A percentile compares a stretch with the other conserved stretches of the same genome.
phyloP scores from a whole-genome alignment of 306 rosid genomes.

The Styphnolobium japonicum region DNA sequence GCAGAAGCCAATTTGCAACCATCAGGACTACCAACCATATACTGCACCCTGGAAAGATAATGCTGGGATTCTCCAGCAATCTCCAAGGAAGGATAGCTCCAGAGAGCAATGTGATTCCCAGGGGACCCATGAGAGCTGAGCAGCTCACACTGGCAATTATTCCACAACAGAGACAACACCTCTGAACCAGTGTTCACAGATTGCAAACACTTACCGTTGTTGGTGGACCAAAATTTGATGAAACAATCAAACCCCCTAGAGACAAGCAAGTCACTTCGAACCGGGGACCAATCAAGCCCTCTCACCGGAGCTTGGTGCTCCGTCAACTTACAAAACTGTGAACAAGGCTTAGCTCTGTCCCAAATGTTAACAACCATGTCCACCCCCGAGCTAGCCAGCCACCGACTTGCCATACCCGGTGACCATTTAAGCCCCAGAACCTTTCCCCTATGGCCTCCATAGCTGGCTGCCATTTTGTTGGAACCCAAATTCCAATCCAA shows the following conservation, averaged over 20 bases:
- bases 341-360: neutral
- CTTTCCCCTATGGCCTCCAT: neutral
- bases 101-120: neutral
- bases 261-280: neutral
- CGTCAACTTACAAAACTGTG: neutral
- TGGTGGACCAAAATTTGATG: neutral
- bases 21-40: neutral
- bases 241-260: neutral
- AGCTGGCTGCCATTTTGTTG: neutral
- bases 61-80: neutral
- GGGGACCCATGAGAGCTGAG: neutral
- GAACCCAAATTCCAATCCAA: neutral
- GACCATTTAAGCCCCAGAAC: neutral
- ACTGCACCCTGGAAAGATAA: neutral
- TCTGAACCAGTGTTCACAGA: neutral
- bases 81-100: neutral
- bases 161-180: neutral
- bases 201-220: neutral
- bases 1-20: neutral
- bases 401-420: neutral
- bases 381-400: neutral
- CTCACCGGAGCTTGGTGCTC: too few relatives aligned
- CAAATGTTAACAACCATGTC: neutral
- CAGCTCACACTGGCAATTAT: neutral
- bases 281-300: neutral